Base-by-base conservation (phyloP, 148 eudicot species). In the Rheum nobile region DNA sequence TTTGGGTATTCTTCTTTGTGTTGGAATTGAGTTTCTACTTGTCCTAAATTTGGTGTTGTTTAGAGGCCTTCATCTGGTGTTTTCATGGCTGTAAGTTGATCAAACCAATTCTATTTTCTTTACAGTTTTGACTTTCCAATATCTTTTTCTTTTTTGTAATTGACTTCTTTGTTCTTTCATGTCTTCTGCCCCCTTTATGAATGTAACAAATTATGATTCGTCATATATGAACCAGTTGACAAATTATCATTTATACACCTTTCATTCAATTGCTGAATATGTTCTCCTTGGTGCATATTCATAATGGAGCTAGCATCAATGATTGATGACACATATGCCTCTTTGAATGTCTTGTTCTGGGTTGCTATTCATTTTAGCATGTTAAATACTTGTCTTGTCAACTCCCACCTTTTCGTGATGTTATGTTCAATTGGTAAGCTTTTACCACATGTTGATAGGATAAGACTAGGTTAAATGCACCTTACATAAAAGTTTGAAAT, bases 21-120 rank as follows among this genome's bases (percentile, higher is more conserved):
- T 47, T 47, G 52, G 52, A 0, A 2, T 13, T 13, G 52, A 47
- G 6, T 38, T 14, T 4, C 52, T 47, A 47, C 21, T 52, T 52
- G 59, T 10, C 28, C 11, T 52, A 10, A 52, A 57, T 57, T 57
- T 24, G 32, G 65, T 57, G 61, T 11, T 57, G 65, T 57, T 57
- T 11, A 24, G 32, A 28, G 32, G 65, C 65, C 32, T 28, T 57
- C 70, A 5, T 65, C 41, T 65, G 39, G n/a, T 65, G 70, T 65
- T 5, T 65, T 32, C 22, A 65, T 65, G 70, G 70, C 70, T 65
- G 70, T 65, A 65, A 65, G 70, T 65, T 65, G 38, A 13, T 63
- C 38, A 13, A 29, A 31, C 21, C 10, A 17, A 63, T 63, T 32
- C 70, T 10, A 6, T 31, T 65, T 65, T 65, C 41, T 4, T 32